Base-by-base conservation (phyloP, 306 rosid species). In the Heteromeles arbutifolia region DNA sequence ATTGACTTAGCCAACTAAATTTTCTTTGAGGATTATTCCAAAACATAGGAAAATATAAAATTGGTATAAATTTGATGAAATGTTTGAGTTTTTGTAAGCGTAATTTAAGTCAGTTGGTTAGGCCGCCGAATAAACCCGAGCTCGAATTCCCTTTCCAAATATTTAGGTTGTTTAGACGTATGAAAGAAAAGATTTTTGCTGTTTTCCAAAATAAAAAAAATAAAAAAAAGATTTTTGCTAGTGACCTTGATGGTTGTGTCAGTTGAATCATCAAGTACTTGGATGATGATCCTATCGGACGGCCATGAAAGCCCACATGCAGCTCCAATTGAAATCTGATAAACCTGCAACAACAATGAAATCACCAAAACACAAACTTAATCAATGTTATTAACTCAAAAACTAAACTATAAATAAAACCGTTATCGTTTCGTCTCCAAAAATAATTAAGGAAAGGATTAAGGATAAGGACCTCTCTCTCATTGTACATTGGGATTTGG, bases 241-340 rank as follows among this genome's bases (percentile, higher is more conserved):
- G 28, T 65, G 78, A 93, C 98, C 93, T 89, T 91, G 77, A 91
- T 85, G 34, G 85, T 67, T 52, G 91, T 87, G 73, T 91, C 92
- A 0, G 98, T 93, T 65, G 98, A 93, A 75, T 93, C 98, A 25
- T 93, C 98, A 28, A 93, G 90, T 17, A 93, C 84, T 91, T 93
- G 98, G 19, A 93, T 76, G 67, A 89, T 87, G 80, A 93, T 79
- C 45, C 98, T 85, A 70, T 93, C 93, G 4, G 98, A 80, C 17
- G 98, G 98, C 98, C 98, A 93, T 15, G 92, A 87, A 29, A 93
- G 93, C 63, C 93, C 92, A 78, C 98, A 91, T 14, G 89, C 91
- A 24, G 98, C 96, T 82, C 97, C 89, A 10, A 93, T 93, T 15
- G 98, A 91, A 22, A 90, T 80, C 61, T 91, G 97, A 84, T 86